Evolutionary conservation across 1,139 yeast species (phyloP).

Genomic region (Geotrichum candidum): DNA sequence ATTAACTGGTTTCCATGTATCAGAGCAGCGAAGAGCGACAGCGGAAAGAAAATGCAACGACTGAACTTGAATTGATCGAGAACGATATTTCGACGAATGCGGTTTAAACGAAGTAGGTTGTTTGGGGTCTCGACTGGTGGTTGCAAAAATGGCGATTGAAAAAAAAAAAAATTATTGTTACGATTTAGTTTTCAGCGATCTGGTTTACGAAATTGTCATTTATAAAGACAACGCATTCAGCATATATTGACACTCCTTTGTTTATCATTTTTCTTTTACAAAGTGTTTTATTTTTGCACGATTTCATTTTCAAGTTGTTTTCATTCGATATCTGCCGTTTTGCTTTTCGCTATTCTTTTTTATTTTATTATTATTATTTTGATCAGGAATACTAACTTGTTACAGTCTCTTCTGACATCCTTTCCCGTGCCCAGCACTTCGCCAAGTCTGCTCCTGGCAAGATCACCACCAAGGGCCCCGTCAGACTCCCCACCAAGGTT

Average conservation of each 20-base stretch:
- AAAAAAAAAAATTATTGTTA: too few species aligned
- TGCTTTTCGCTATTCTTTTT: neutral
- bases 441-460: conserved; percentile 42
- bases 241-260: neutral
- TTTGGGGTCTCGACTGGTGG: too few species aligned
- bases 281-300: conserved; percentile 4
- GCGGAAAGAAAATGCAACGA: neutral
- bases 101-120: neutral
- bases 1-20: conserved; percentile 8
- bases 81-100: neutral
- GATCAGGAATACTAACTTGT: neutral
- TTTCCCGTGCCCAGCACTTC: conserved; percentile 75
- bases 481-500: conserved; percentile 99
- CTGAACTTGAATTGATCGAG: neutral
- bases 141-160: too few species aligned
- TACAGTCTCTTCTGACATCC: conserved; percentile 72
- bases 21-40: neutral
- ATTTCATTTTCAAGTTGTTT: conserved; percentile 6
- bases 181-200: too few species aligned
- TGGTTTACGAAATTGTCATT: too few species aligned
- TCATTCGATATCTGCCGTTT: neutral
- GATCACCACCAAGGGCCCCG: conserved; percentile 71
- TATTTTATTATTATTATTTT: neutral
- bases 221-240: too few species aligned
- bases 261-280: neutral